phyloP scores from a whole-genome alignment of 352 stramenopile genomes.

The Peronospora destructor region DNA sequence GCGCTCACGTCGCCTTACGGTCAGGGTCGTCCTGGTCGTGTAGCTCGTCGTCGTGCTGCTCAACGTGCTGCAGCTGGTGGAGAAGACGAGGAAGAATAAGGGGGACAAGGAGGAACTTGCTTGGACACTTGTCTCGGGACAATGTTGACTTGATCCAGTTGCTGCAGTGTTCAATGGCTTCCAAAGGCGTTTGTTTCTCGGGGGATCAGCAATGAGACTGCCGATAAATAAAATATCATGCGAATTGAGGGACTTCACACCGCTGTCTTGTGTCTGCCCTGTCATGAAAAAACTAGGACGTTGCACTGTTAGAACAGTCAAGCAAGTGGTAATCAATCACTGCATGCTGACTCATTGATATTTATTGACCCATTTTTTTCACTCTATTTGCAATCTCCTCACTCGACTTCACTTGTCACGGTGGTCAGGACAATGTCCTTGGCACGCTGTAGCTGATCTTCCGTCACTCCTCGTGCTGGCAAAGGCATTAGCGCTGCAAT shows the following conservation, averaged over 20 bases:
- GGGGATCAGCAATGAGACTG: conserved; percentile 19
- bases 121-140: neutral
- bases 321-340: neutral
- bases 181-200: conserved; percentile 25
- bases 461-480: conserved; percentile 44
- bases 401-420: conserved; percentile 20
- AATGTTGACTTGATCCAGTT: neutral
- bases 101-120: conserved; percentile 1
- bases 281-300: neutral
- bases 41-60: conserved; percentile 91
- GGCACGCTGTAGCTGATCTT: conserved; percentile 64
- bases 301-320: neutral
- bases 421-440: conserved; percentile 49
- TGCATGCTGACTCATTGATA: neutral
- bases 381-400: neutral
- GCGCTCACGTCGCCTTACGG: conserved; percentile 96
- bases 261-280: conserved; percentile 6
- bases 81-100: conserved; percentile 83
- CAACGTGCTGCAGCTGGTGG: conserved; percentile 89
- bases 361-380: neutral
- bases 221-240: conserved; percentile 79
- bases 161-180: conserved; percentile 7
- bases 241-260: conserved; percentile 69
- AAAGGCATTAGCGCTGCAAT: conserved; percentile 30
- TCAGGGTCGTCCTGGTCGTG: conserved; percentile 93